phyloP scores from a whole-genome alignment of 495 filamentous ascomycete species.

The Xylaria cubensis region DNA sequence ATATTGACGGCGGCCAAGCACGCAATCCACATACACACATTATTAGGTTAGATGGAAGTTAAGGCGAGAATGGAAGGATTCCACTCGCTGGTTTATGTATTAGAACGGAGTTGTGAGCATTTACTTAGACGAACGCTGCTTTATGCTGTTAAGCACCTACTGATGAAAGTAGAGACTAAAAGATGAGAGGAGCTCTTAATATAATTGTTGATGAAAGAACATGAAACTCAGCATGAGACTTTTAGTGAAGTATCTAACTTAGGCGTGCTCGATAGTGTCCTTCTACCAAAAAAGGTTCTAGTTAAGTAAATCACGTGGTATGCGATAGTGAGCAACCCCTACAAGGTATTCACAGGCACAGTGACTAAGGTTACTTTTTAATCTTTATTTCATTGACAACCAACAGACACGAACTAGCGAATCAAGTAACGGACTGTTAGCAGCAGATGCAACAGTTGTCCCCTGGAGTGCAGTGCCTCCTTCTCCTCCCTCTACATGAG shows the following conservation, averaged over 20 bases:
- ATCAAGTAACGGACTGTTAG: not conserved
- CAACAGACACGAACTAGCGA: not conserved
- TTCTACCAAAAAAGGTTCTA: not conserved
- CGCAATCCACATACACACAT: not conserved
- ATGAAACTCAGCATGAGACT: not conserved
- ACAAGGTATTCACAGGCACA: not conserved
- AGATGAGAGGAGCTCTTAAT: not conserved
- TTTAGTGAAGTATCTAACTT: not conserved
- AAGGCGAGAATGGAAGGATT: not conserved
- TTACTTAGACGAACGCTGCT: not conserved
- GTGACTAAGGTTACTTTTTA: not conserved
- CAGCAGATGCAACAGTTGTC: not conserved
- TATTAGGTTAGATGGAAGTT: not conserved
- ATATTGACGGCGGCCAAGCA: not conserved
- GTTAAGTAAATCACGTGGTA: not conserved
- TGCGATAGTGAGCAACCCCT: not conserved
- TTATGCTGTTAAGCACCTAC: not conserved
- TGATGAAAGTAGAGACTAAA: not conserved
- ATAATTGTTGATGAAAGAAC: not conserved
- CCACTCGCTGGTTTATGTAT: not conserved
- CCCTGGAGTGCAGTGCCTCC: not conserved
- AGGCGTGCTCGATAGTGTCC: not conserved
- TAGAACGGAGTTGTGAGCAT: not conserved
- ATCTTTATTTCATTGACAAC: slow-evolving; percentile 8
- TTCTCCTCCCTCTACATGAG: not conserved